These are phyloP conservation scores for Jackrogersella multiformis DNA, from an alignment of 495 filamentous ascomycete genomes.

Conservation along the genomic window DNA sequence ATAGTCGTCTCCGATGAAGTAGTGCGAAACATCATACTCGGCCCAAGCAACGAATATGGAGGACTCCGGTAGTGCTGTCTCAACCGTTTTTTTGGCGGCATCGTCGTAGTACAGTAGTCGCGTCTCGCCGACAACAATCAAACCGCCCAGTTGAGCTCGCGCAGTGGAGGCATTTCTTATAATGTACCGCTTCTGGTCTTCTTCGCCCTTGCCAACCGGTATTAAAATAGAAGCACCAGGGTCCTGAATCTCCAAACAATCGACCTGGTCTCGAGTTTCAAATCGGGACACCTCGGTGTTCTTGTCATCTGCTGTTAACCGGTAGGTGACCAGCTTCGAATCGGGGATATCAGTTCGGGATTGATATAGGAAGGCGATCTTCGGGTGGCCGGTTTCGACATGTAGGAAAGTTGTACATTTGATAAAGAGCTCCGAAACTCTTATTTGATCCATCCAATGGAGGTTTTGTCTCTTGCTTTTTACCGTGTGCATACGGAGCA, in stretches of 20 bases:
- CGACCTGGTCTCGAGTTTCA: conserved; percentile 58
- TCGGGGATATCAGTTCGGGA: conserved; percentile 70
- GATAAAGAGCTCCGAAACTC: conserved; percentile 88
- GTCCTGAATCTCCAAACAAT: conserved; percentile 69
- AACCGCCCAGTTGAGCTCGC: conserved; percentile 66
- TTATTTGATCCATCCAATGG: conserved; percentile 72
- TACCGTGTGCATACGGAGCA: conserved; percentile 65
- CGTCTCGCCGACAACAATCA: conserved; percentile 87
- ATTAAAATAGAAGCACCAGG: conserved; percentile 82
- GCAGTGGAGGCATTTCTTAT: conserved; percentile 58
- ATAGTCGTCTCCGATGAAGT: conserved; percentile 89
- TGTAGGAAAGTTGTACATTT: conserved; percentile 83
- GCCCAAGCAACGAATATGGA: conserved; percentile 91
- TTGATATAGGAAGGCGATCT: conserved; percentile 85
- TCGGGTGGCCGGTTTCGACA: conserved; percentile 74
- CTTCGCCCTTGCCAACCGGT: conserved; percentile 71
- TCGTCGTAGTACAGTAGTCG: conserved; percentile 84
- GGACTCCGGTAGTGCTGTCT: conserved; percentile 70
- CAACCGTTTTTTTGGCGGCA: conserved; percentile 67
- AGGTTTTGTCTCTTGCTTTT: conserved; percentile 66
- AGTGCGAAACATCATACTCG: conserved; percentile 78
- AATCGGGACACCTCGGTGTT: conserved; percentile 56
- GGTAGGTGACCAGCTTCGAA: conserved; percentile 68
- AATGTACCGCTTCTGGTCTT: conserved; percentile 61
- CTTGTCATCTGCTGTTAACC: conserved; percentile 62